Evolutionary conservation across 139 green algal species (phyloP).

Genomic region (Closterium sp.): DNA sequence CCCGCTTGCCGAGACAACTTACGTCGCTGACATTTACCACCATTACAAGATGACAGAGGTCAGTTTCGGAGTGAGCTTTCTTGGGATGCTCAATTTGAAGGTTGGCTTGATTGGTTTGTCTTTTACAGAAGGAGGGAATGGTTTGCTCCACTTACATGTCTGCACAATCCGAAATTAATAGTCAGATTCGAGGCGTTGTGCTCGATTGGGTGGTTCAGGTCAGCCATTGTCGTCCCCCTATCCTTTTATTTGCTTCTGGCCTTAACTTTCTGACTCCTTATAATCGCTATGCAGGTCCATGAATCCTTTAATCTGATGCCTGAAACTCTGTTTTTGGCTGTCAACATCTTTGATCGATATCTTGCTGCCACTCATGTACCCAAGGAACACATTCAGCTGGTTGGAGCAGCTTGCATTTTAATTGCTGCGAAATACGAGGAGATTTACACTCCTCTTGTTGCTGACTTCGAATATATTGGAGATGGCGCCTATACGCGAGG

Average conservation of each 20-base stretch:
- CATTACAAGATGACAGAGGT: slow-evolving; percentile 74
- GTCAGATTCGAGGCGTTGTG: slow-evolving; percentile 84
- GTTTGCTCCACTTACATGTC: slow-evolving; percentile 59
- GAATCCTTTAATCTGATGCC: slow-evolving; percentile 99
- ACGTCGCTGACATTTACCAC: slow-evolving; percentile 88
- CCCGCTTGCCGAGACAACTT: slow-evolving; percentile 76
- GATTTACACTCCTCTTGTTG: slow-evolving; percentile 95
- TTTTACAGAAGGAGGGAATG: not conserved
- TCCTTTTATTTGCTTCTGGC: not conserved
- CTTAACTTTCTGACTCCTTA: not conserved
- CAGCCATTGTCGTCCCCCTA: not conserved
- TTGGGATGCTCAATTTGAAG: not conserved
- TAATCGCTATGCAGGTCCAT: slow-evolving; percentile 59
- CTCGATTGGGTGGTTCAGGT: slow-evolving; percentile 96
- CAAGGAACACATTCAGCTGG: slow-evolving; percentile 91
- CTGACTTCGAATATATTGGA: slow-evolving; percentile 98
- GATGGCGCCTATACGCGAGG: slow-evolving; percentile 91
- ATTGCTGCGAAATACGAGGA: slow-evolving; percentile 98
- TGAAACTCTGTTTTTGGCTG: slow-evolving; percentile 94
- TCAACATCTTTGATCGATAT: slow-evolving; percentile 95
- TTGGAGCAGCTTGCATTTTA: slow-evolving; percentile 94
- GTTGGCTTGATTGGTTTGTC: slow-evolving; percentile 36
- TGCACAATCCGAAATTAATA: slow-evolving; percentile 88
- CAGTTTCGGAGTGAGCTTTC: not conserved
- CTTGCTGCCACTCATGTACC: slow-evolving; percentile 79